Evolutionary conservation across 1,284 basidiomycete genomes (phyloP), one percentile per base, ranked within the genome.

Genomic region (Jaminaea rosea): DNA sequence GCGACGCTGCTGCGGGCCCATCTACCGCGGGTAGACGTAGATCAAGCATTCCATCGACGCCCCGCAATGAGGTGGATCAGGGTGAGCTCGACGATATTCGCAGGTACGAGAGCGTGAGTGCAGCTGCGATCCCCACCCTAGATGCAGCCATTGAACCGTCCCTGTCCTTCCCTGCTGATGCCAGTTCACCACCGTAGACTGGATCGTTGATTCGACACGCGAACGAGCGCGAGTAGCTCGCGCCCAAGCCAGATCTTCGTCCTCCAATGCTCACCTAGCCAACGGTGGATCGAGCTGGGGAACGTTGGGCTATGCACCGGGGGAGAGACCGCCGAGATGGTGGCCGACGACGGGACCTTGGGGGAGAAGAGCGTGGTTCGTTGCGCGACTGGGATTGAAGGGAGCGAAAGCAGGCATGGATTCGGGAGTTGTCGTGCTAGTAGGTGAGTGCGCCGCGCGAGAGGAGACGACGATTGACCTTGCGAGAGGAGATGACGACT

Each of bases 121-220:
- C 3, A n/a, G n/a, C n/a, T n/a, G n/a, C n/a, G n/a, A n/a, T n/a
- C n/a, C n/a, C n/a, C n/a, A n/a, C n/a, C n/a, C 21, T 34, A 23
- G 13, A 41, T 8, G 2, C 46, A 17, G 17, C 44, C 27, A 15
- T 26, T 27, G 49, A 46, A 49, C 17, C 37, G 34, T 55, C 1
- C 11, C 29, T 3, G 2, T 7, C n/a, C 26, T 55, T n/a, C 39
- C 39, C 23, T 19, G 42, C 6, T 44, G 13, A 34, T 10, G 27
- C 4, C 28, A 63, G 60, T 67, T 67, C 48, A 55, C 60, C 2
- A 72, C 71, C 21, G 69, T 72, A 4, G 71, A 73, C 41, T 73
- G 71, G 71, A 62, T 73, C 42, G 69, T 71, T 42, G 71, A 73
- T 29, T 63, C 57, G 27, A 63, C 64, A 7, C 59, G 71, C 26